phyloP scores from a whole-genome alignment of 2,329 filamentous ascomycete species.

The Fusarium chlamydosporum region DNA sequence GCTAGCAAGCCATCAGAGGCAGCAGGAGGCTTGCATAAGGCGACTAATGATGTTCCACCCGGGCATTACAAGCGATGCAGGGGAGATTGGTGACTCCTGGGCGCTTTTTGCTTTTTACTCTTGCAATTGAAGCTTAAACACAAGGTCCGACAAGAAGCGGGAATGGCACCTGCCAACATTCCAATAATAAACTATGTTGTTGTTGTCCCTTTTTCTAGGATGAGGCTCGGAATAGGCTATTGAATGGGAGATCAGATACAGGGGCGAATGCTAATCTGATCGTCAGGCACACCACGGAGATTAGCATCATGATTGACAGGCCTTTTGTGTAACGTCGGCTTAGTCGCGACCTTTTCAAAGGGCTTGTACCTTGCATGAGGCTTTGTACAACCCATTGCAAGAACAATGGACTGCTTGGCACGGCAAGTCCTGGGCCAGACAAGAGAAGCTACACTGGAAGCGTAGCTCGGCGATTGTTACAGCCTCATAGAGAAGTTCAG shows the following conservation, averaged over 20 bases:
- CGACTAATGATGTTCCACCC: conserved; percentile 19
- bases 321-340: conserved; percentile 19
- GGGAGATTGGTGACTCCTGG: conserved; percentile 24
- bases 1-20: conserved; percentile 18
- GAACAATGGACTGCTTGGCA: conserved; percentile 23
- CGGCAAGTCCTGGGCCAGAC: conserved; percentile 8
- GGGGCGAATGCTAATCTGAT: conserved; percentile 17
- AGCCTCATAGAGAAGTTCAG: background rate
- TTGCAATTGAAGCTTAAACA: background rate
- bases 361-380: conserved; percentile 17
- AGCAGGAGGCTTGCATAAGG: conserved; percentile 23
- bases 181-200: conserved; percentile 1
- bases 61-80: conserved; percentile 24
- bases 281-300: conserved; percentile 26
- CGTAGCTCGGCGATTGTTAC: background rate
- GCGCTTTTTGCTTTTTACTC: conserved; percentile 4
- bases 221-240: background rate
- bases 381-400: background rate
- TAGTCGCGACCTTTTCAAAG: background rate
- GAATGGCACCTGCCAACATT: conserved; percentile 29
- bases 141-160: conserved; percentile 14
- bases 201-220: background rate
- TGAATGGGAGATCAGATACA: background rate
- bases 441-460: conserved; percentile 1
- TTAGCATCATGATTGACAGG: background rate